Percentiles rank a stretch among this genome's conserved stretches.
Evolutionary conservation across 1,284 basidiomycete species (phyloP).

Genomic region (Ganoderma multipileum): DNA sequence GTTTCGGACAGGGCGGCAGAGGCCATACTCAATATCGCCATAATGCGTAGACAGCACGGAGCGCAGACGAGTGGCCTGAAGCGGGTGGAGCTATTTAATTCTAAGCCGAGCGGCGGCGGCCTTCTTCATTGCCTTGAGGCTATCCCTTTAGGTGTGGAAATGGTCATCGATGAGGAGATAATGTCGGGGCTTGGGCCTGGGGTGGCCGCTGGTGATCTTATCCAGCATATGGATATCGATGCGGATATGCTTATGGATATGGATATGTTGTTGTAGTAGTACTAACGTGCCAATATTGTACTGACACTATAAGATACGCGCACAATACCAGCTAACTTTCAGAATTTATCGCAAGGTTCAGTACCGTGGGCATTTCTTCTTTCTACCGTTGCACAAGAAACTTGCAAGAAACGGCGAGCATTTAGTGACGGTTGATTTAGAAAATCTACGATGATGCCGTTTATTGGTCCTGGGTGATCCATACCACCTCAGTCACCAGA

Average conservation of each 20-base stretch:
- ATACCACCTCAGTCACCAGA: too few species aligned
- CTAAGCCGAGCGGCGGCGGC: background rate
- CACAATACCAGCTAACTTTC: too few species aligned
- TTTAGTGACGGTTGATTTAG: too few species aligned
- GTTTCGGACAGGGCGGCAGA: background rate
- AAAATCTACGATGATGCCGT: background rate
- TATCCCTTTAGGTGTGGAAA: background rate
- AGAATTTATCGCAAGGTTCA: too few species aligned
- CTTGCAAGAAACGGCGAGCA: too few species aligned
- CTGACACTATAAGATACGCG: background rate
- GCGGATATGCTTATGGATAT: background rate
- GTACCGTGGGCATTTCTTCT: too few species aligned
- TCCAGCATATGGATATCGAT: background rate
- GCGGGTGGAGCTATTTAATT: background rate
- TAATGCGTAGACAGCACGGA: background rate
- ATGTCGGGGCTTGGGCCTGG: background rate
- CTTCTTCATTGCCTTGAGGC: background rate
- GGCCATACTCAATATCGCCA: background rate
- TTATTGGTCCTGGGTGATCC: background rate
- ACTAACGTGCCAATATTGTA: background rate
- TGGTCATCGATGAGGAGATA: background rate
- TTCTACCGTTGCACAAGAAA: too few species aligned
- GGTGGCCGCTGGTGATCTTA: background rate
- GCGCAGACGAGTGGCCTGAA: background rate
- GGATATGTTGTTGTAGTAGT: background rate